These are phyloP conservation scores for Solanum habrochaites DNA, from an alignment of 257 asterid genomes.

Conservation along the genomic window DNA sequence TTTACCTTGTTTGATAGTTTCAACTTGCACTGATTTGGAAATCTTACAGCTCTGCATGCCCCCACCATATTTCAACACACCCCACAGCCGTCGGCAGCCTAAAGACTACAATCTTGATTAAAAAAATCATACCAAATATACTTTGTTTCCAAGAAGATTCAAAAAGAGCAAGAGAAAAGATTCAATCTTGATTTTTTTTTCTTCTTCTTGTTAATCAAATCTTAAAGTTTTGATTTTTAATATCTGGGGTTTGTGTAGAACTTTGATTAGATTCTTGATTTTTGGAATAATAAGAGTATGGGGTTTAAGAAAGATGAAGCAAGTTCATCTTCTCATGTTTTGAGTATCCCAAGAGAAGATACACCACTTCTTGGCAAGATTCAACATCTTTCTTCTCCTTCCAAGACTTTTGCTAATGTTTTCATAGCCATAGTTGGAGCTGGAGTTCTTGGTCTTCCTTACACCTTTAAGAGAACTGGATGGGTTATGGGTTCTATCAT, in stretches of 20 bases:
- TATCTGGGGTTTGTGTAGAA: background rate
- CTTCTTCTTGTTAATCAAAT: background rate
- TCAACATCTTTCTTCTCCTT: conserved; percentile 45
- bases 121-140: background rate
- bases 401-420: conserved; percentile 76
- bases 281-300: background rate
- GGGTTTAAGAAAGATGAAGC: conserved; percentile 22
- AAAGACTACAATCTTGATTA: background rate
- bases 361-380: conserved; percentile 41
- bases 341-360: conserved; percentile 44
- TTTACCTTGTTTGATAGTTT: background rate
- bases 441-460: conserved; percentile 89
- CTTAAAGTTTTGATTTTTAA: background rate
- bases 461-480: conserved; percentile 83
- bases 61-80: background rate
- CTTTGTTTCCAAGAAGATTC: background rate
- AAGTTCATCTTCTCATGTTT: conserved; percentile 40
- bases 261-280: background rate
- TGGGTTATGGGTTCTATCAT: conserved; percentile 50
- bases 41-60: background rate
- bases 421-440: conserved; percentile 83
- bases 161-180: background rate
- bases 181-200: background rate
- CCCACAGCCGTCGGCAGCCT: background rate
- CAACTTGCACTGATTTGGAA: background rate